Percentiles rank a stretch among this genome's conserved stretches.
phyloP scores from a whole-genome alignment of 768 basidiomycete genomes.

The Collybia sordida region DNA sequence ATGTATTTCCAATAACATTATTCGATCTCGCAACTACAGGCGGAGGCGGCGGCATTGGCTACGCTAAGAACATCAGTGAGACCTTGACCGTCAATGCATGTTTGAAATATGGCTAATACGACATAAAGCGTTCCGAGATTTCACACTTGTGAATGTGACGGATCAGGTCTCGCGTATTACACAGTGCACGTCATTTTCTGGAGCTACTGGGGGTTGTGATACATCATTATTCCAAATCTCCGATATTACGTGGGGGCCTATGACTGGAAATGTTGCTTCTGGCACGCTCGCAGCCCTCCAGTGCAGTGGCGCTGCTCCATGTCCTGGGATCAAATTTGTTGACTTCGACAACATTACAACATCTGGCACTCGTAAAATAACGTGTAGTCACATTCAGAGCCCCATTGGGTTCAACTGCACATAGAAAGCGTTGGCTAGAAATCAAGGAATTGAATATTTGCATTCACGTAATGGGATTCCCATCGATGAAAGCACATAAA shows the following conservation, averaged over 20 bases:
- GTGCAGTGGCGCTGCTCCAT: constrained; percentile 32
- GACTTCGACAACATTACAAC: constrained; percentile 19
- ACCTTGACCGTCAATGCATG: background rate
- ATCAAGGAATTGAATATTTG: too few species aligned
- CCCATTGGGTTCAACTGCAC: constrained; percentile 26
- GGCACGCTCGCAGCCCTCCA: constrained; percentile 23
- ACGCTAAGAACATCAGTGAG: constrained; percentile 26
- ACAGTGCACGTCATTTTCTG: constrained; percentile 31
- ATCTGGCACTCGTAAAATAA: constrained; percentile 12
- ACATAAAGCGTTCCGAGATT: constrained; percentile 21
- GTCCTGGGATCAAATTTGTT: constrained; percentile 20
- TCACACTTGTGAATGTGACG: constrained; percentile 20
- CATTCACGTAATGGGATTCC: too few species aligned
- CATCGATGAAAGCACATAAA: too few species aligned
- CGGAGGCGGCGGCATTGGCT: constrained; percentile 31
- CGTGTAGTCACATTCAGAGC: constrained; percentile 19
- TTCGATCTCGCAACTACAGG: constrained; percentile 11
- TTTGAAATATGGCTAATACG: background rate
- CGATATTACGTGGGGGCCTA: constrained; percentile 28
- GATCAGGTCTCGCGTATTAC: constrained; percentile 19
- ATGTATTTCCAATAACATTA: background rate
- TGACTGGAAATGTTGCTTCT: constrained; percentile 21
- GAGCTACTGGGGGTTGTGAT: constrained; percentile 31
- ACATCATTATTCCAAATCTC: constrained; percentile 32
- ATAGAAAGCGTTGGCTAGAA: too few species aligned